Base-by-base conservation (phyloP, 2,329 filamentous ascomycete species). In the Fusarium foetens region DNA sequence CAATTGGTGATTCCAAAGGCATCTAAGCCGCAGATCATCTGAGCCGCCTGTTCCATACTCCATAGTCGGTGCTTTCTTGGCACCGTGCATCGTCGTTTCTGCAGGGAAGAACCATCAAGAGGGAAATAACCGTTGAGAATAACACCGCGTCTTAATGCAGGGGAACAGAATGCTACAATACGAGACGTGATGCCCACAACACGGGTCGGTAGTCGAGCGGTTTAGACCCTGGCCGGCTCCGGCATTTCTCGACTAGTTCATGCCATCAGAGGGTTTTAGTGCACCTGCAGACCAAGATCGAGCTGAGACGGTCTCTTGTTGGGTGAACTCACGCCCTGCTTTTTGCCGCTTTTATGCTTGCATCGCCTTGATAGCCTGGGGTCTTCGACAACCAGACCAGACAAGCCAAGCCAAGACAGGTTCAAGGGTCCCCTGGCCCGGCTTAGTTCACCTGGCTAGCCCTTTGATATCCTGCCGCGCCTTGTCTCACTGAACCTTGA, bases 11-110 rank as follows among this genome's bases (percentile, higher is more conserved):
- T 70, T 74, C 42, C 58, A 53, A 60, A 70, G 62, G 51, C 45
- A 43, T 48, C 58, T 43, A 57, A 69, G 66, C 21, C 45, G 66
- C 73, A 75, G 66, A 75, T 75, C 71, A 72, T 70, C 62, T 51
- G 59, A 42, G 57, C 55, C 45, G 41, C 66, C n/a, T 45, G 33
- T 49, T 68, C 43, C 62, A 62, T 68, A 58, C 42, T 68, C 43
- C 53, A 59, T 69, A 51, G 60, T 39, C 17, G 51, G 31, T 35
- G 33, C 49, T 39, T 39, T 53, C 49, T 53, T 53, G 49, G 49
- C 49, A 39, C 49, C 35, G 36, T 48, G 63, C n/a, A 45, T 36
- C 39, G 19, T 41, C 39, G 45, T 27, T 48, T 42, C 45, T 60
- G 38, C 31, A 49, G 38, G 36, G 31, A 58, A 45, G 19, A 35